These are phyloP conservation scores for Blastosporella zonata DNA, from an alignment of 1,284 basidiomycete species.

Conservation along the genomic window DNA sequence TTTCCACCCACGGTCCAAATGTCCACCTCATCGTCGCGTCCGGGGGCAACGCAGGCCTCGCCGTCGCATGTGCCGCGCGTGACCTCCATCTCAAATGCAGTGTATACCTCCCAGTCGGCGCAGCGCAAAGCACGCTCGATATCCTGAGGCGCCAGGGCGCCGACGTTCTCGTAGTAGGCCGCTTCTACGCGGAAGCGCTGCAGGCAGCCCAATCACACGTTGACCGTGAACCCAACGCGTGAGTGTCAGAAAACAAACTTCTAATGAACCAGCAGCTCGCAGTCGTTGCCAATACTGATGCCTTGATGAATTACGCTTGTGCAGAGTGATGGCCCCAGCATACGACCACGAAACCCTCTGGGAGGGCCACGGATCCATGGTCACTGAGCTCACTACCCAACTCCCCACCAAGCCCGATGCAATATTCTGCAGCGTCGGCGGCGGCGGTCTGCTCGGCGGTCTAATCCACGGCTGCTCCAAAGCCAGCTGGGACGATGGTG, in stretches of 20 bases:
- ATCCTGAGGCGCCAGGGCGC: slow-evolving; percentile 52
- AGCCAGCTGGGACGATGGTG: slow-evolving; percentile 65
- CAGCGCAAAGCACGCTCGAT: slow-evolving; percentile 43
- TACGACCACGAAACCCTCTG: slow-evolving; percentile 67
- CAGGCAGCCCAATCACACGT: slow-evolving; percentile 44
- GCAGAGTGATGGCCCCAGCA: slow-evolving; percentile 62
- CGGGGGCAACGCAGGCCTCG: slow-evolving; percentile 71
- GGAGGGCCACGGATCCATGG: slow-evolving; percentile 72
- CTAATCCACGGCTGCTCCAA: slow-evolving; percentile 60
- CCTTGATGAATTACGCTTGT: neutral
- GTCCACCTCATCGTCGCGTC: slow-evolving; percentile 69
- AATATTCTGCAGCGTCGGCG: slow-evolving; percentile 75
- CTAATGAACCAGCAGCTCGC: neutral
- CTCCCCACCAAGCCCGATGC: slow-evolving; percentile 58
- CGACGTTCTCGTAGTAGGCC: slow-evolving; percentile 51
- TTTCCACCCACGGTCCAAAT: slow-evolving; percentile 44
- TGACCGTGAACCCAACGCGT: slow-evolving; percentile 48
- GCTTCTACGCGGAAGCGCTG: slow-evolving; percentile 56
- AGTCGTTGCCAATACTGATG: neutral
- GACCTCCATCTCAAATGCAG: slow-evolving; percentile 56
- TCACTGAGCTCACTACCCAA: slow-evolving; percentile 58
- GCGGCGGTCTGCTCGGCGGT: slow-evolving; percentile 68
- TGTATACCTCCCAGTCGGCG: slow-evolving; percentile 60
- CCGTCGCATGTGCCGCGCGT: slow-evolving; percentile 60
- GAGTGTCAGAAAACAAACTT: slow-evolving; percentile 24